A percentile compares a stretch with the other conserved stretches of the same genome.
Evolutionary conservation across 1,284 basidiomycete species (phyloP).

Genomic region (Cryptococcus sp.): DNA sequence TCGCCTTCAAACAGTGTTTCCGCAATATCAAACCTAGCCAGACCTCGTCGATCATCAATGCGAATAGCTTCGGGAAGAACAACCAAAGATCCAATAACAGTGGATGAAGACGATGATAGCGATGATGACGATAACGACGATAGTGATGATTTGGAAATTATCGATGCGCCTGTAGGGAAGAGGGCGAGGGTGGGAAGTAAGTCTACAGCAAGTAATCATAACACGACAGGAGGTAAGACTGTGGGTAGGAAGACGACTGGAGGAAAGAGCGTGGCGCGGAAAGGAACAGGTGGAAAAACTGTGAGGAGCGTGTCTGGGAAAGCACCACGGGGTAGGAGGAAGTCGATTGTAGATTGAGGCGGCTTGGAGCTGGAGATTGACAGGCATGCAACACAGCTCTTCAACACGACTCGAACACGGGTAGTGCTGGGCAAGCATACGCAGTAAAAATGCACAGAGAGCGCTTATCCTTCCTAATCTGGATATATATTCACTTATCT

Average conservation of each 20-base stretch:
- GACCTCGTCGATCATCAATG: conserved; percentile 8
- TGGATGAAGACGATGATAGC: conserved; percentile 26
- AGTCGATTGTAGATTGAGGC: background rate
- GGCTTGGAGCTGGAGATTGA: background rate
- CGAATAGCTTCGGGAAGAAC: conserved; percentile 1
- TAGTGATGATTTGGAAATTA: conserved; percentile 7
- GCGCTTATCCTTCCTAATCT: background rate
- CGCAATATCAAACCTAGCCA: conserved; percentile 44
- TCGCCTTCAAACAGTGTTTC: conserved; percentile 29
- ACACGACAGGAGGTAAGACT: conserved; percentile 25
- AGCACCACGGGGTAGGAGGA: background rate
- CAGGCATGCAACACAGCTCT: background rate
- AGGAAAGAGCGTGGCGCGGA: background rate
- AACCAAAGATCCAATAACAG: conserved; percentile 34
- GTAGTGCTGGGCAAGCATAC: background rate
- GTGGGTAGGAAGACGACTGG: conserved; percentile 12
- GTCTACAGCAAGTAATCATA: conserved; percentile 15
- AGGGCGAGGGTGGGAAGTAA: conserved; percentile 19
- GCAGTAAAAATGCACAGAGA: background rate
- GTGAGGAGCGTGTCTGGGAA: background rate
- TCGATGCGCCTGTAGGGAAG: conserved; percentile 21
- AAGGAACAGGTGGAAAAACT: background rate
- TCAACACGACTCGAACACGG: background rate
- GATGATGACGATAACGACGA: conserved; percentile 17
- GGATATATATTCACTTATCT: background rate